Evolutionary conservation across 2,329 filamentous ascomycete genomes (phyloP), one percentile per base, ranked within the genome.

Genomic region (Diaporthe humulicola): DNA sequence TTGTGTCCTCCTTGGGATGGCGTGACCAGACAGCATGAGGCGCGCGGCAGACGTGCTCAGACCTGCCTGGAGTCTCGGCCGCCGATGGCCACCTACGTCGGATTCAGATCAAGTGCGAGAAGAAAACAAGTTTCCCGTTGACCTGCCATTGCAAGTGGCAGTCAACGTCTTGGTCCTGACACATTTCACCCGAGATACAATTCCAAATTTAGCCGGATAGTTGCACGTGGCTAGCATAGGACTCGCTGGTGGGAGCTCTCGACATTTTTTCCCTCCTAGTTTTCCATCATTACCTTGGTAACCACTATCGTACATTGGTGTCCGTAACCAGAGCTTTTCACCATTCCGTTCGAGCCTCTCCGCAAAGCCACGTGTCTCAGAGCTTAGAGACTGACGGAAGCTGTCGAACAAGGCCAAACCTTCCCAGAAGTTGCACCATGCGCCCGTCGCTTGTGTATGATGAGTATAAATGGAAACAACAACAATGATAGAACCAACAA

Each of bases 361-460:
- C 7, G 14, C 40, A 64, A 64, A 64, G 25, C 25, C 17, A 42
- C 60, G 4, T 48, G 22, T 54, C 64, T 19, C 14, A 22, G 15
- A 33, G 45, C n/a, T n/a, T 10, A 40, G 45, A 42, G 60, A 48
- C 40, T 33, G 28, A 28, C 14, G 10, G 30, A 19, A 22, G n/a
- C 22, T 54, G 15, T 40, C 45, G 45, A 67, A 50, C n/a, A 40
- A 33, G 50, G 30, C 38, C 48, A 40, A 50, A 28, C 33, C 33
- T n/a, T 28, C 48, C 64, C 48, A 22, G 36, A 69, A 54, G 64
- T 64, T 72, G 57, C 73, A 70, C 73, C 61, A 70, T 61, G 71
- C 73, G 61, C 73, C 70, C 56, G 58, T 73, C 73, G 73, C 73
- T 75, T 73, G 66, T 60, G 61, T 66, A 50, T 73, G 33, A 73